Evolutionary conservation across 108 stramenopile species (phyloP).

Genomic region (Stephanodiscus triporus): DNA sequence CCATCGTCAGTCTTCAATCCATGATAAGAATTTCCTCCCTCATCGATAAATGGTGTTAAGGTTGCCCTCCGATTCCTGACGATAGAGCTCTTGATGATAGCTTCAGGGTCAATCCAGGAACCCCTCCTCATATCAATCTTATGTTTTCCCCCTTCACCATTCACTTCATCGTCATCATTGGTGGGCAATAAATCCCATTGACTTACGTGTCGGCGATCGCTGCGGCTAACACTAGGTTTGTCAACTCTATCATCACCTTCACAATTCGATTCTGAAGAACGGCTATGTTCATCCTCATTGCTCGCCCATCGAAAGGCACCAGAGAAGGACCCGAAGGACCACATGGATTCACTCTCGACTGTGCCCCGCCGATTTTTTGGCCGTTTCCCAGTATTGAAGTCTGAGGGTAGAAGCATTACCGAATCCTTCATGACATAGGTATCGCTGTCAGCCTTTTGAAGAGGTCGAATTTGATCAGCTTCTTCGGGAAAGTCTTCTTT

Average conservation of each 20-base stretch:
- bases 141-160: neutral
- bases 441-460: neutral
- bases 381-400: too few relatives aligned
- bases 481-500: neutral
- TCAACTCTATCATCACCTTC: too few relatives aligned
- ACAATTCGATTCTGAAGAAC: neutral
- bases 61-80: neutral
- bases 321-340: neutral
- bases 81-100: neutral
- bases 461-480: neutral
- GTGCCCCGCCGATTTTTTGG: neutral
- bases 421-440: neutral
- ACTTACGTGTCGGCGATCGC: neutral
- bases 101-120: neutral
- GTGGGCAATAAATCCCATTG: neutral
- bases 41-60: neutral
- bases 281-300: neutral
- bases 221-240: neutral
- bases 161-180: slow-evolving; percentile 2
- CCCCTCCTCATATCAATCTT: neutral
- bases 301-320: neutral
- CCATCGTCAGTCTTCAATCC: neutral
- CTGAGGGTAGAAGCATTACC: neutral
- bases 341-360: slow-evolving; percentile 1
- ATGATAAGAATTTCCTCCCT: neutral